Evolutionary conservation across 106 monocot species (phyloP).

Genomic region (Phalaenopsis equestris): DNA sequence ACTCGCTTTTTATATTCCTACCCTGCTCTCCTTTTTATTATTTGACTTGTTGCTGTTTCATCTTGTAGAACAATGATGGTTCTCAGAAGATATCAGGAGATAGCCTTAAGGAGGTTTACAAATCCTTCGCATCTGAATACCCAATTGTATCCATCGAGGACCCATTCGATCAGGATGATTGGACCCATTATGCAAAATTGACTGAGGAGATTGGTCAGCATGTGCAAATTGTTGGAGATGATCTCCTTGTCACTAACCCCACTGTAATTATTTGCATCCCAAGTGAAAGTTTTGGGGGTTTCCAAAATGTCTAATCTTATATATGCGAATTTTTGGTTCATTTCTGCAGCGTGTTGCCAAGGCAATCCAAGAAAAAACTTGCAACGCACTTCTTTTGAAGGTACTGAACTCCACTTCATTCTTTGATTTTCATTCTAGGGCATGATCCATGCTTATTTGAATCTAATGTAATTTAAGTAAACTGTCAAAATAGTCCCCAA

Average conservation of each 20-base stretch:
- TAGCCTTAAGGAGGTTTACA: constrained; percentile 78
- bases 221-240: constrained; percentile 97
- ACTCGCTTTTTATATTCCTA: not conserved
- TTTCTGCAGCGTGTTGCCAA: constrained; percentile 67
- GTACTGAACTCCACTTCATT: constrained; percentile 17
- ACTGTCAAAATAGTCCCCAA: no score
- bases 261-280: constrained; percentile 40
- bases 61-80: constrained; percentile 88
- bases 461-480: no score
- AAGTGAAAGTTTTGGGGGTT: not conserved
- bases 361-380: constrained; percentile 88
- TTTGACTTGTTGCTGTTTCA: not conserved
- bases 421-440: no score
- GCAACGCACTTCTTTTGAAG: constrained; percentile 98
- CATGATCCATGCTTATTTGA: no score
- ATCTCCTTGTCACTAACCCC: constrained; percentile 97
- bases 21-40: not conserved
- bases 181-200: constrained; percentile 81
- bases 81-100: constrained; percentile 96
- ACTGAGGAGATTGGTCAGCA: constrained; percentile 75
- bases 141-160: constrained; percentile 97
- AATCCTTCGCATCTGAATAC: constrained; percentile 83
- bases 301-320: not conserved
- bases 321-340: not conserved
- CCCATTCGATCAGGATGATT: constrained; percentile 99